Conservation (phyloP, 2,329 filamentous ascomycete genomes). For the Amylocarpus encephaloides region DNA sequence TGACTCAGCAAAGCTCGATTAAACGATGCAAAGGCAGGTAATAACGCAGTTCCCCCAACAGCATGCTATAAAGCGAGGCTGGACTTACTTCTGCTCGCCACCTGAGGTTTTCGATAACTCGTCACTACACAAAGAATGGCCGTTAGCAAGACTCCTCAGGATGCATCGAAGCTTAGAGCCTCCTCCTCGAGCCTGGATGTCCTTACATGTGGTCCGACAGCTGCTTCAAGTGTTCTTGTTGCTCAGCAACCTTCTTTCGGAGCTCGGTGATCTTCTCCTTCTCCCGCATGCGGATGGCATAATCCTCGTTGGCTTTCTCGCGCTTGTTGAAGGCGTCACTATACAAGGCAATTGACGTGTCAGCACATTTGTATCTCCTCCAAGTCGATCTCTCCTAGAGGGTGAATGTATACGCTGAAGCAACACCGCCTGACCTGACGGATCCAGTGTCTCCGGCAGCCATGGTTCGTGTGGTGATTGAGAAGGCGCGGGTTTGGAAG, state of each 20-base stretch:
- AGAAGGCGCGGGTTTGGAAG: slow-evolving; percentile 49
- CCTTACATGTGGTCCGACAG: slow-evolving; percentile 80
- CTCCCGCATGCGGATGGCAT: slow-evolving; percentile 81
- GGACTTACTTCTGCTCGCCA: slow-evolving; percentile 33
- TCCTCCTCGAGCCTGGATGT: neutral
- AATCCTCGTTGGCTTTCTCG: slow-evolving; percentile 80
- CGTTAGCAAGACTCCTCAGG: slow-evolving; percentile 12
- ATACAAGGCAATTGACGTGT: slow-evolving; percentile 3
- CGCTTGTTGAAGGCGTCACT: slow-evolving; percentile 92
- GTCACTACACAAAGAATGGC: slow-evolving; percentile 46
- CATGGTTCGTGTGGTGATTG: slow-evolving; percentile 42
- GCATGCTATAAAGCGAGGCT: slow-evolving; percentile 5
- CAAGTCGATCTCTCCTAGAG: neutral
- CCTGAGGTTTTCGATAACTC: slow-evolving; percentile 65
- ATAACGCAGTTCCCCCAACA: neutral
- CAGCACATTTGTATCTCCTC: neutral
- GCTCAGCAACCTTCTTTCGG: slow-evolving; percentile 65
- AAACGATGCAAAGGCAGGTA: neutral
- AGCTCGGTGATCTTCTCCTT: slow-evolving; percentile 80
- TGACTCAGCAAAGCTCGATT: slow-evolving; percentile 10
- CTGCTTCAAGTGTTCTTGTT: slow-evolving; percentile 77
- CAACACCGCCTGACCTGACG: slow-evolving; percentile 16
- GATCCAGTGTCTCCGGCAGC: slow-evolving; percentile 53
- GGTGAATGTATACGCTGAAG: slow-evolving; percentile 17
- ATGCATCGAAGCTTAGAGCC: neutral